Evolutionary conservation across 129 eudicot genomes (phyloP), one percentile per base, ranked within the genome.

Genomic region (Flaveria linearis): DNA sequence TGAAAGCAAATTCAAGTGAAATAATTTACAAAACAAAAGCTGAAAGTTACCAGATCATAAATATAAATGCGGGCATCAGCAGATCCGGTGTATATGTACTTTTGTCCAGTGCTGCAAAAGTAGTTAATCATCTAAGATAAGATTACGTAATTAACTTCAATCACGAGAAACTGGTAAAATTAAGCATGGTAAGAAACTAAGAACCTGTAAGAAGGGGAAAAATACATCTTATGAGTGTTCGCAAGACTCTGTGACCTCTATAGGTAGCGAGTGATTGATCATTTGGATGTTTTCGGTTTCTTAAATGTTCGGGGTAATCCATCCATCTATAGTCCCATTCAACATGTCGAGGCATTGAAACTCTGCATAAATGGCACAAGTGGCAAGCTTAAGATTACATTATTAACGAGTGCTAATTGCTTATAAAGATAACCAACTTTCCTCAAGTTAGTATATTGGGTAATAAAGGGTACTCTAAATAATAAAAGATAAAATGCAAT

Each of bases 241-340:
- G 89, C 80, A 95, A 82, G 49, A 95, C 99, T 72, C 86, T 63
- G 75, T 95, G 99, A 65, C 99, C 99, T 87, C 84, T 86, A 76
- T 91, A 95, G 5, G 99, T 91, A 12, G 86, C 73, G 76, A 95
- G 36, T 26, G 99, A 95, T 53, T 76, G 81, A 84, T 95, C 99
- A 67, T 83, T 68, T 20, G 90, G 88, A 78, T 87, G 93, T 46
- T 70, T 85, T 82, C 76, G 26, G 73, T 82, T 71, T 79, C 81
- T 89, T 65, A 79, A 84, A 69, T 84, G 83, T 45, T 78, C 85
- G 11, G 97, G 99, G 73, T 91, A 91, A 25, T 89, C 90, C 97
- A 87, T 95, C 97, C 97, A 95, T 89, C 99, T 82, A 69, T 95
- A 95, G 71, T 95, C 99, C 99, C 99, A 95, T 7, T 86, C 87